Base-by-base conservation (phyloP, 2,329 filamentous ascomycete species). In the Cercospora sp. region DNA sequence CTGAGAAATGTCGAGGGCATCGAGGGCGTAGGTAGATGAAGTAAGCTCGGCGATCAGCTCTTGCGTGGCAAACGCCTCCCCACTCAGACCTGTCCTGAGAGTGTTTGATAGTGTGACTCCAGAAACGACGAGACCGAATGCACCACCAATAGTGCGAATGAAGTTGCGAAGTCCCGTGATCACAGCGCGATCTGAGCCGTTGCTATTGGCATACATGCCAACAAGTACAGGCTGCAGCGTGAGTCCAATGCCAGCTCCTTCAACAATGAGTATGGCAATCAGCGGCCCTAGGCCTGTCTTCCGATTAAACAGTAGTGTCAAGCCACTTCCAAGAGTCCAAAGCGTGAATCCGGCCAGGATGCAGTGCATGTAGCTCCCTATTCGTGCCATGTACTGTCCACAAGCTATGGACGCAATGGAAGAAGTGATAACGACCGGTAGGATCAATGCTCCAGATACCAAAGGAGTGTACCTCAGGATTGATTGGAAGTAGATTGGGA, bases 81-180 rank as follows among this genome's bases (percentile, higher is more conserved):
- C 31, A 23, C 31, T 36, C n/a, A 59, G 16, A 3, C 8, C 28
- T 6, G 55, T 59, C 3, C 55, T 10, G 3, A 59, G 55, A n/a
- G 61, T 51, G 40, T 74, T 79, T 9, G 71, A 61, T 13, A 85
- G 76, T 1, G 88, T 78, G 2, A 86, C 85, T 1, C 86, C 86
- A 0, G 84, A 86, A 8, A 89, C 78, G 0, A 86, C 87, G 0
- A 90, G 81, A 0, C 88, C 87, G 13, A 84, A 81, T 1, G 87
- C 81, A 26, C 87, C 88, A 9, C 88, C 88, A 3, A 87, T 79
- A 58, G 84, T 85, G 7, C 88, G 84, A 68, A 89, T 82, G 74
- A 90, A 90, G 71, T 90, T 90, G 1, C 88, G 82, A 62, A 85
- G 84, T 2, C 86, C 87, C 40, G 89, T 89, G 20, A 89, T 84